These are phyloP conservation scores for Neobulgaria alba DNA, from an alignment of 2,329 filamentous ascomycete genomes.

Conservation along the genomic window DNA sequence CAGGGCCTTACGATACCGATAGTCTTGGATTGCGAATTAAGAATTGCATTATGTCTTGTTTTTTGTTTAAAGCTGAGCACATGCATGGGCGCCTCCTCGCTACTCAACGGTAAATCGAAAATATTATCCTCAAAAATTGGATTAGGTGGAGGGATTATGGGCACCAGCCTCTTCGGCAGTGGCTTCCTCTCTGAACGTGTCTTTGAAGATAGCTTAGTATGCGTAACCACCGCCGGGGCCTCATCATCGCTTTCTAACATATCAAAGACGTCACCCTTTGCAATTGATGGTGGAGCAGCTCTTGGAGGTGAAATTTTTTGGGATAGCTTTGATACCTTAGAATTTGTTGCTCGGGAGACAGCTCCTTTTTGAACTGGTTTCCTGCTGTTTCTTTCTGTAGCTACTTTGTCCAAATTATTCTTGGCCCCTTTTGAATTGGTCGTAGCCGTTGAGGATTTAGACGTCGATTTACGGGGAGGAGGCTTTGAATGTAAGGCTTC, in stretches of 20 bases:
- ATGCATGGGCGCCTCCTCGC: slow-evolving; percentile 11
- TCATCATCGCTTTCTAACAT: neutral
- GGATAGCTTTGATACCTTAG: slow-evolving; percentile 5
- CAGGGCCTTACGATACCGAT: slow-evolving; percentile 1
- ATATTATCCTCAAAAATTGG: slow-evolving; percentile 7
- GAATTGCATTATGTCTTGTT: neutral
- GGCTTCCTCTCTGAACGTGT: neutral
- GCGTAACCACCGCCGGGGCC: neutral
- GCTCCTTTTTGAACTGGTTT: neutral
- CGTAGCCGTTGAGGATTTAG: no score
- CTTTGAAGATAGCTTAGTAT: neutral
- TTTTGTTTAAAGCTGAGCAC: slow-evolving; percentile 1
- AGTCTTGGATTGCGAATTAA: neutral
- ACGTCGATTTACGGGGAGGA: no score
- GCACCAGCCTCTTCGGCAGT: neutral
- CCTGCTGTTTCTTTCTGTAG: no score
- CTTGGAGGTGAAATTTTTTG: slow-evolving; percentile 5
- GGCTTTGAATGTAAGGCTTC: no score
- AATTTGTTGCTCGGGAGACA: slow-evolving; percentile 3
- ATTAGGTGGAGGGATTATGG: slow-evolving; percentile 2
- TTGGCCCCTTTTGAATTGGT: no score
- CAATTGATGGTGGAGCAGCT: slow-evolving; percentile 4
- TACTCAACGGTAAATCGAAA: slow-evolving; percentile 22
- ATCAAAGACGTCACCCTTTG: neutral
- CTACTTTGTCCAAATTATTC: no score